Evolutionary conservation across 2,329 filamentous ascomycete species (phyloP).

Genomic region (Xylogone sp.): DNA sequence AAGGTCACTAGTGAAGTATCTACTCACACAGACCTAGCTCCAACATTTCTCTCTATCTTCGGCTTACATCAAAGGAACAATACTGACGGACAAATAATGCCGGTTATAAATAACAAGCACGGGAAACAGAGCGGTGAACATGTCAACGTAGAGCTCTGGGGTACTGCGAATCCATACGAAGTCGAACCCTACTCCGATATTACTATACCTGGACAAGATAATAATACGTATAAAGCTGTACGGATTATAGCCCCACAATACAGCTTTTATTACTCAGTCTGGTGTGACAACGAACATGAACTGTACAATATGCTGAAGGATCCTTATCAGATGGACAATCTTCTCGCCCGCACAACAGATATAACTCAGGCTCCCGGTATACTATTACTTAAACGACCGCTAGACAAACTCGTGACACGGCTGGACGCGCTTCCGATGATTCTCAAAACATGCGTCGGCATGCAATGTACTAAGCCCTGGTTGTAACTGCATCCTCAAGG

Average conservation of each 20-base stretch:
- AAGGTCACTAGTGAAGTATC: conserved; percentile 36
- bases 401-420: conserved; percentile 38
- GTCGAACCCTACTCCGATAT: background rate
- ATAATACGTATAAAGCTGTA: conserved; percentile 43
- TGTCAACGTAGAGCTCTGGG: conserved; percentile 41
- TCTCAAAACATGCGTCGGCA: conserved; percentile 53
- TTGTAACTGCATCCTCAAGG: conserved; percentile 47
- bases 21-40: conserved; percentile 46
- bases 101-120: conserved; percentile 20
- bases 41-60: conserved; percentile 39
- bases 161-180: conserved; percentile 11
- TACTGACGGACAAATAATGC: conserved; percentile 39
- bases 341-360: conserved; percentile 18
- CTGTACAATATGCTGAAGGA: conserved; percentile 53
- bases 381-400: conserved; percentile 27
- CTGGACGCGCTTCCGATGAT: conserved; percentile 55
- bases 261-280: conserved; percentile 60
- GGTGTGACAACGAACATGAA: conserved; percentile 63
- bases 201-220: conserved; percentile 11
- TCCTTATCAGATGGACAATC: conserved; percentile 45
- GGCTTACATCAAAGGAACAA: conserved; percentile 31
- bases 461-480: conserved; percentile 51
- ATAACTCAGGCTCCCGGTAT: conserved; percentile 10
- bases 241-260: conserved; percentile 42
- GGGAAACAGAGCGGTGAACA: conserved; percentile 31